Percentiles rank a stretch among this genome's conserved stretches.
These are phyloP conservation scores for Saccharomycopsis malanga DNA, from an alignment of 805 yeast species.

Conservation along the genomic window DNA sequence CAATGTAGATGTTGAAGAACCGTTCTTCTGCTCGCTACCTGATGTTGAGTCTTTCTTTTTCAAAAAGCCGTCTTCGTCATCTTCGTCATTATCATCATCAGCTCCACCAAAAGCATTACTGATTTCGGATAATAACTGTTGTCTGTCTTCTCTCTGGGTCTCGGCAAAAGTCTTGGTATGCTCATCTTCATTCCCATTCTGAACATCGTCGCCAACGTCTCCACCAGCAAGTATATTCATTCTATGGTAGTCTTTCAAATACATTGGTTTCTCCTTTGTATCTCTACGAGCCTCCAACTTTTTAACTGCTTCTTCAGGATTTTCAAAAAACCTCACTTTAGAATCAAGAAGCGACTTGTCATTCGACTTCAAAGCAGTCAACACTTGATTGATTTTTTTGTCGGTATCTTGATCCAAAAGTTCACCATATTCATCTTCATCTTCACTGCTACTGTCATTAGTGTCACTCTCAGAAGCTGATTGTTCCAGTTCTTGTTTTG, in stretches of 20 bases:
- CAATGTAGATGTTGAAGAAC: too few species aligned
- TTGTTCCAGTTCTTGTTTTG: slow-evolving; percentile 15
- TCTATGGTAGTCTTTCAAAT: slow-evolving; percentile 89
- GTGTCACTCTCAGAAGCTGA: background rate
- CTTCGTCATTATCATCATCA: slow-evolving; percentile 39
- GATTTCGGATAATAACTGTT: slow-evolving; percentile 68
- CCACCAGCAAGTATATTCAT: slow-evolving; percentile 68
- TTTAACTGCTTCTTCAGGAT: slow-evolving; percentile 38
- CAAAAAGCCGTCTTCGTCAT: slow-evolving; percentile 43
- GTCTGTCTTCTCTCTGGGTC: slow-evolving; percentile 70
- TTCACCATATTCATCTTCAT: slow-evolving; percentile 90
- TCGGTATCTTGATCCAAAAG: slow-evolving; percentile 83
- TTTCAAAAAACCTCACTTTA: slow-evolving; percentile 67
- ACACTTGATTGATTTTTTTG: slow-evolving; percentile 63
- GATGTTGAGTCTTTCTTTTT: slow-evolving; percentile 47
- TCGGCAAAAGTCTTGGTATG: slow-evolving; percentile 54
- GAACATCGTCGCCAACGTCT: slow-evolving; percentile 49
- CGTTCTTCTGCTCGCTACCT: slow-evolving; percentile 24
- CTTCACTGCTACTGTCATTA: slow-evolving; percentile 38
- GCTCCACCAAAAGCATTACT: slow-evolving; percentile 55
- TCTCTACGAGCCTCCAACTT: slow-evolving; percentile 22
- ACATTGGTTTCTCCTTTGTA: slow-evolving; percentile 63
- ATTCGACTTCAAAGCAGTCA: slow-evolving; percentile 60
- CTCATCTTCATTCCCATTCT: slow-evolving; percentile 35
- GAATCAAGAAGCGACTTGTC: slow-evolving; percentile 62